phyloP scores from a whole-genome alignment of 139 green algal genomes.

The Chlamydomonas incerta region DNA sequence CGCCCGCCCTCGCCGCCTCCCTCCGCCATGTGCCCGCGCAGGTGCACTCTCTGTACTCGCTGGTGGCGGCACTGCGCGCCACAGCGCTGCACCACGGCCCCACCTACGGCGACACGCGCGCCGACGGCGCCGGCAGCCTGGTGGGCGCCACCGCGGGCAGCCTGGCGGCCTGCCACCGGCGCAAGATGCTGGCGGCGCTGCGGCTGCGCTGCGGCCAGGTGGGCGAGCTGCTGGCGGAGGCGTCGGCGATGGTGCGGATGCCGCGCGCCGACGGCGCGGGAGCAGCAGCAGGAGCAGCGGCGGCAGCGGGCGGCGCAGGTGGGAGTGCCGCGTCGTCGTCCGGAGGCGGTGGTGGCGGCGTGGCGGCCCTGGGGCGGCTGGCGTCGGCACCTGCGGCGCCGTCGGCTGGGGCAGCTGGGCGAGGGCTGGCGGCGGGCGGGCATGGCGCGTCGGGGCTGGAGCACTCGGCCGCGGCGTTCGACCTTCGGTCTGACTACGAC shows the following conservation, averaged over 20 bases:
- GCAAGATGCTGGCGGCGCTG: neutral
- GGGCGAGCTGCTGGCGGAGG: constrained; percentile 17
- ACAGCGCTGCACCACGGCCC: constrained; percentile 2
- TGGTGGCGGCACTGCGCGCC: constrained; percentile 3
- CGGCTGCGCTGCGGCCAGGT: neutral
- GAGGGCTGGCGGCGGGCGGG: too few relatives aligned
- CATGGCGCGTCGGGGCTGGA: too few relatives aligned
- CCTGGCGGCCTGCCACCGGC: neutral
- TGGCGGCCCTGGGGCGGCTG: neutral
- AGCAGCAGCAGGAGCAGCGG: neutral
- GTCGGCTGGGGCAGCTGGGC: too few relatives aligned
- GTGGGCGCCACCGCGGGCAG: neutral
- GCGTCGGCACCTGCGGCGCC: too few relatives aligned
- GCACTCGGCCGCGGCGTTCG: too few relatives aligned
- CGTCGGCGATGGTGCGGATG: neutral
- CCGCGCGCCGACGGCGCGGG: neutral
- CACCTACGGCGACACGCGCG: constrained; percentile 3
- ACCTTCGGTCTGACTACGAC: too few relatives aligned
- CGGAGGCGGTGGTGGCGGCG: neutral
- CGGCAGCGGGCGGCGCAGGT: neutral
- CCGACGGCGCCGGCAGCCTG: constrained; percentile 8
- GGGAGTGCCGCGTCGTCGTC: neutral
- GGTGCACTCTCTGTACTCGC: constrained; percentile 33
- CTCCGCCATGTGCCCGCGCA: too few relatives aligned
- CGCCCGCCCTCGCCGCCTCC: neutral